These are phyloP conservation scores for Microbotryum silenes-acaulis DNA, from an alignment of 1,284 basidiomycete species.

Conservation along the genomic window DNA sequence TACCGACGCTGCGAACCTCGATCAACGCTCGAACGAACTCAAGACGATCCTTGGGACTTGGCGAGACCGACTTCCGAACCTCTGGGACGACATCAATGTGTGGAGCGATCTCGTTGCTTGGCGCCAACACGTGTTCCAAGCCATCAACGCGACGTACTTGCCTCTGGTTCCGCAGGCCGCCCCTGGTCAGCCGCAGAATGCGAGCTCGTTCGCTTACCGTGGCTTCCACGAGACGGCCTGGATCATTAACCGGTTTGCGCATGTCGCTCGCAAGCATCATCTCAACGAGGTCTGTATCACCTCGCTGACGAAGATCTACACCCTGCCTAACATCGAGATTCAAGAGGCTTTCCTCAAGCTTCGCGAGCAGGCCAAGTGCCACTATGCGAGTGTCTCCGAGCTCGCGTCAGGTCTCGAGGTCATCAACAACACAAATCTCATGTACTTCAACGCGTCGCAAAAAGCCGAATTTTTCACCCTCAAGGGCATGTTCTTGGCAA, in stretches of 20 bases:
- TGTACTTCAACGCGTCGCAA: conserved; percentile 91
- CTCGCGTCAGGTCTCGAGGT: conserved; percentile 90
- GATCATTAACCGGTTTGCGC: conserved; percentile 99
- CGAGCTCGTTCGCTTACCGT: conserved; percentile 79
- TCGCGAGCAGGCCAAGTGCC: conserved; percentile 97
- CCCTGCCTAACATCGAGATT: conserved; percentile 98
- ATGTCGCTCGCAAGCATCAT: conserved; percentile 95
- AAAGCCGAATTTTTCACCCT: conserved; percentile 99
- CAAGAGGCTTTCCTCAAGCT: conserved; percentile 99
- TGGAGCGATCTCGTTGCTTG: conserved; percentile 98
- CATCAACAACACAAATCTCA: conserved; percentile 98
- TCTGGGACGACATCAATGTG: conserved; percentile 95
- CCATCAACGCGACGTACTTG: conserved; percentile 96
- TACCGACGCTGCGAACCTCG: conserved; percentile 82
- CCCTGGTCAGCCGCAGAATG: conserved; percentile 48
- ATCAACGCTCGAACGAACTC: conserved; percentile 88
- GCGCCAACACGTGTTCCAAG: conserved; percentile 81
- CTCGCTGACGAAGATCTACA: conserved; percentile 95
- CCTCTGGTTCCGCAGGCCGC: conserved; percentile 62
- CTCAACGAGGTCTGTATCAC: conserved; percentile 93
- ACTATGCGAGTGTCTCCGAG: conserved; percentile 92
- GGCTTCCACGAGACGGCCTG: conserved; percentile 99
- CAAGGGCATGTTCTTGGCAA: conserved; percentile 97
- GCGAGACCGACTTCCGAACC: conserved; percentile 92
- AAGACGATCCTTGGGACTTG: conserved; percentile 95